Base-by-base conservation (phyloP, 345 rosid genomes). In the Clarkia xantiana region DNA sequence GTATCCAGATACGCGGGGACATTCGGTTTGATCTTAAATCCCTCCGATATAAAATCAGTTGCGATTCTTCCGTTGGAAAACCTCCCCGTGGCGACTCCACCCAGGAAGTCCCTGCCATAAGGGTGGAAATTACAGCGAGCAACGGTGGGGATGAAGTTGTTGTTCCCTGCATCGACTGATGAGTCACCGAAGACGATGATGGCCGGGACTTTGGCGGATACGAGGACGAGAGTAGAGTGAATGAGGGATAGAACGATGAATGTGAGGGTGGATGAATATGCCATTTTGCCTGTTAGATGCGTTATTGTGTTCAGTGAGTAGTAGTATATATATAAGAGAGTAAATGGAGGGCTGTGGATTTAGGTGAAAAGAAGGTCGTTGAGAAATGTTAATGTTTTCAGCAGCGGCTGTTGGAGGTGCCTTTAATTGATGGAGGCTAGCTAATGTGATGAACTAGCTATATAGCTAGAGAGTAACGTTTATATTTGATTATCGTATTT, bases 1-100 rank as follows among this genome's bases (percentile, higher is more conserved):
- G 84, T 81, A 63, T 80, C 81, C 63, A 77, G 71, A 64, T 77
- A 77, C 12, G 88, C 79, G 3, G 88, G 84, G 1, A 80, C 53
- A 1, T 39, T 64, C 6, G 71, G 65, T 49, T 77, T 80, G 43
- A 80, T 72, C n/a, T 75, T 74, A 11, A 66, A 75, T 11, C 70
- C 70, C 60, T 80, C 79, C 9, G 81, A 72, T 18, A 71, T 66
- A 52, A 77, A 80, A 49, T 80, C 87, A 0, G 81, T 45, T 2
- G 81, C 40, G 42, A 80, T 71, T 22, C 77, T 66, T n/a, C 88
- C 88, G 13, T 75, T 80, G 40, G 75, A 77, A 69, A 77, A 80
- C 17, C 88, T 61, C 9, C 84, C 88, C 0, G 81, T 75, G 17
- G 88, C 61, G 23, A 7, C 56, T 1, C 79, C 75, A 0, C 77